Evolutionary conservation across 2,329 filamentous ascomycete species (phyloP), one percentile per base, ranked within the genome.

Genomic region (Neonectria punicea): DNA sequence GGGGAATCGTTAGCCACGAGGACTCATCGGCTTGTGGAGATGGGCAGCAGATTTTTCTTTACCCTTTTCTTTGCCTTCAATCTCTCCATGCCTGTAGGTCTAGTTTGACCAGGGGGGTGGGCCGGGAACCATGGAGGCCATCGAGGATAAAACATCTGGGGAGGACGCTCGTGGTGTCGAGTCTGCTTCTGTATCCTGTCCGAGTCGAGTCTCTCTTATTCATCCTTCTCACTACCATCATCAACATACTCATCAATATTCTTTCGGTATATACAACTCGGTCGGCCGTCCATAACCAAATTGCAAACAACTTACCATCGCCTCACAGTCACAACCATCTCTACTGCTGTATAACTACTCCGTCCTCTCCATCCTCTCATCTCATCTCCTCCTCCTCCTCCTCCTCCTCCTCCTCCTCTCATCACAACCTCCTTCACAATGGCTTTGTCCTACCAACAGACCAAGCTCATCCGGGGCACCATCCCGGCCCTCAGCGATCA

Each of bases 401-500:
- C 14, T 2, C 34, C 13, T 39, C 34, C 13, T 53, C 30, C n/a
- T 53, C 20, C 20, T 20, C 56, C n/a, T 22, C 18, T 16, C 25
- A 25, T 25, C 25, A 36, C 30, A 58, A 18, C 58, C 3, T 34
- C 30, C 34, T 14, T 62, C 65, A 71, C 64, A 71, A 80, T 80
- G 79, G 73, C 78, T 34, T 80, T 87, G 68, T 83, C 82, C 51
- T 81, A 82, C 69, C 78, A 83, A 53, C 90, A 94, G 80, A 83
- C 86, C 62, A 80, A 85, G 56, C 85, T 91, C 73, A 89, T 94
- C 78, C 90, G 89, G 78, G 84, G 89, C 56, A 93, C 92, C 6
- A 87, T 92, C 64, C 92, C 92, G 2, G 85, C 90, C 36, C 84
- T 94, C 3, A 85, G 85, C 22, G 83, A 90, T 66, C 88, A 93